Percentiles rank a stretch among this genome's conserved stretches.
Conservation (phyloP, 257 asterid genomes). For the Ophiorrhiza pumila region DNA sequence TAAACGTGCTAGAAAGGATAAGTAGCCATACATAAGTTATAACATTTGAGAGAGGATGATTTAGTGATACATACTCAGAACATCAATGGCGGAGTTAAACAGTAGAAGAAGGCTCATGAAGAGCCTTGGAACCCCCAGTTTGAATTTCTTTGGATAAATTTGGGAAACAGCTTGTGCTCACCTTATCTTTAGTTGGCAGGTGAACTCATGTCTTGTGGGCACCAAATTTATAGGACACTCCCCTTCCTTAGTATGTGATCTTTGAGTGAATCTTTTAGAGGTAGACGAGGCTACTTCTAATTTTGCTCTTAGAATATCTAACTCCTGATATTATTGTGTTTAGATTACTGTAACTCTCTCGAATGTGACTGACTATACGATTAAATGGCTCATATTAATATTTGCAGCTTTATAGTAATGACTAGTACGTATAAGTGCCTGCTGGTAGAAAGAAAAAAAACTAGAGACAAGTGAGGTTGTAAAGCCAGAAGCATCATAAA, state of each 20-base stretch:
- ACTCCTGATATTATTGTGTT: too few species aligned
- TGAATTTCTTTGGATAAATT: conserved; percentile 14
- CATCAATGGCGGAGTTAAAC: neutral
- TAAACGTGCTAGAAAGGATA: conserved; percentile 63
- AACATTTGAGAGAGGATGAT: conserved; percentile 8
- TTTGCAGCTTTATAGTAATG: too few species aligned
- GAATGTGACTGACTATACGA: too few species aligned
- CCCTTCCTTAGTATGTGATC: conserved; percentile 9
- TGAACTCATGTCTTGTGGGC: conserved; percentile 1
- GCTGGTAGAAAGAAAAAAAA: too few species aligned
- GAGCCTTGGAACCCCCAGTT: conserved; percentile 3
- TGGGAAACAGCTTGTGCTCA: neutral
- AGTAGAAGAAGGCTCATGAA: too few species aligned
- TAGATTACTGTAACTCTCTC: too few species aligned
- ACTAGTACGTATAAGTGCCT: too few species aligned
- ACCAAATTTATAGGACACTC: too few species aligned
- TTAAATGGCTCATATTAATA: too few species aligned
- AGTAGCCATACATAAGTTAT: conserved; percentile 23
- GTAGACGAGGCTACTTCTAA: conserved; percentile 1
- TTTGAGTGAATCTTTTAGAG: conserved; percentile 10
- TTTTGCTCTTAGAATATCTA: conserved; percentile 1
- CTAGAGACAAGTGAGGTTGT: too few species aligned
- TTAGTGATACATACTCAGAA: conserved; percentile 8
- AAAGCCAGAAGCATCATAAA: too few species aligned
- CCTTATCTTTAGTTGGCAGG: conserved; percentile 5